Conservation (phyloP, 805 yeast genomes). For the Candida awuae region DNA sequence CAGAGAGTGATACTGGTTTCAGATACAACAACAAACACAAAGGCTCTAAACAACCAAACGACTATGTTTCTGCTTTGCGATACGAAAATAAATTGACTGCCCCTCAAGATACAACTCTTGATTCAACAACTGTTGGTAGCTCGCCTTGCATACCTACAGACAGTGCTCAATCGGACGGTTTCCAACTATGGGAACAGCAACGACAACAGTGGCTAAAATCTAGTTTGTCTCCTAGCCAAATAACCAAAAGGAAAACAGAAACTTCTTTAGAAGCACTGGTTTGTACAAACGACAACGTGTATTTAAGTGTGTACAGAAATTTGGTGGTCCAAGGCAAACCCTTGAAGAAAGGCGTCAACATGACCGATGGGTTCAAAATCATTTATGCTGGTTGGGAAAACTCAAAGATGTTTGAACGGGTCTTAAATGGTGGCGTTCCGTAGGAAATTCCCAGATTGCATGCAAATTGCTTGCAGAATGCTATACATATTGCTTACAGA, state of each 20-base stretch:
- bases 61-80: no score
- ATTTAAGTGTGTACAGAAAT: conserved; percentile 55
- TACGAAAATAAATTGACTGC: no score
- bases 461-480: neutral
- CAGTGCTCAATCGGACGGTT: no score
- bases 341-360: conserved; percentile 62
- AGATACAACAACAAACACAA: neutral
- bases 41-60: no score
- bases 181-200: conserved; percentile 9
- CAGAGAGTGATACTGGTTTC: conserved; percentile 1
- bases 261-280: conserved; percentile 29
- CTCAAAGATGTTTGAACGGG: conserved; percentile 49
- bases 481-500: neutral
- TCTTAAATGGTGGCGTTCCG: conserved; percentile 20
- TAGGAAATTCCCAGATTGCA: no score
- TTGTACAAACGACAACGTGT: conserved; percentile 27
- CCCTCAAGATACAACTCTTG: neutral
- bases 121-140: neutral
- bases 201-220: conserved; percentile 51
- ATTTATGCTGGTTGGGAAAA: conserved; percentile 82
- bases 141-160: neutral
- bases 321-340: conserved; percentile 64
- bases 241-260: conserved; percentile 2
- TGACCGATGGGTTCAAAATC: conserved; percentile 62
- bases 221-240: conserved; percentile 10